These are phyloP conservation scores for Aureobasidium sp. DNA, from an alignment of 2,329 filamentous ascomycete species.

Conservation along the genomic window DNA sequence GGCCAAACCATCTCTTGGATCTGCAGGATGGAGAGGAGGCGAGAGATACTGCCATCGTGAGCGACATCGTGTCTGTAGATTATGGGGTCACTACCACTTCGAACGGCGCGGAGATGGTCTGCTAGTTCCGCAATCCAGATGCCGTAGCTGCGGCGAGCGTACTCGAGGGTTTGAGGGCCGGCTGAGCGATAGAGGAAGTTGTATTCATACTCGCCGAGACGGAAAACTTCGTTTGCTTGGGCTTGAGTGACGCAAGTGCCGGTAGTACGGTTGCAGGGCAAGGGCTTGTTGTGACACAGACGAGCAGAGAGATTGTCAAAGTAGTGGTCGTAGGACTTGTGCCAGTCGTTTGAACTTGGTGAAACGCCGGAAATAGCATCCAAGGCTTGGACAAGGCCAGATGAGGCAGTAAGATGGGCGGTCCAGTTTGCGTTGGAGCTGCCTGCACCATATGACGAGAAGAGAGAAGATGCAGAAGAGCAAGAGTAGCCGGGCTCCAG, in stretches of 20 bases:
- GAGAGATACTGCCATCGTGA: constrained; percentile 78
- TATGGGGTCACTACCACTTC: constrained; percentile 31
- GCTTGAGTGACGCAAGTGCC: constrained; percentile 67
- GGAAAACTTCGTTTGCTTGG: constrained; percentile 75
- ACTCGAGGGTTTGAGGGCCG: constrained; percentile 62
- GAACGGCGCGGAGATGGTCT: constrained; percentile 62
- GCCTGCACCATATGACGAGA: constrained; percentile 50
- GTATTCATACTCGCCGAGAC: constrained; percentile 85
- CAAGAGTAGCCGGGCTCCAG: constrained; percentile 81
- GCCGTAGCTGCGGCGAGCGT: constrained; percentile 69
- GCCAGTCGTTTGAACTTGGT: constrained; percentile 65
- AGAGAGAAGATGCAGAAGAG: constrained; percentile 52
- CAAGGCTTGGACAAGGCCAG: constrained; percentile 62
- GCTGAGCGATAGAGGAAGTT: constrained; percentile 79
- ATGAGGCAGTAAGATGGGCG: constrained; percentile 65
- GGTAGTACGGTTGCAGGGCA: constrained; percentile 71
- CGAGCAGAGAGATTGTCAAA: constrained; percentile 85
- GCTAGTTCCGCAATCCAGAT: constrained; percentile 80
- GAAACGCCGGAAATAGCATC: constrained; percentile 75
- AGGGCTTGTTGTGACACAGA: constrained; percentile 77
- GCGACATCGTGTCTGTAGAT: constrained; percentile 81
- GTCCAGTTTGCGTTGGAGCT: constrained; percentile 62
- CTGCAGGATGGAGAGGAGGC: constrained; percentile 75
- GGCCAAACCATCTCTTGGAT: constrained; percentile 84
- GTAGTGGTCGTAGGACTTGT: constrained; percentile 81